Conservation (phyloP, 257 asterid species). For the Solanum chaucha region DNA sequence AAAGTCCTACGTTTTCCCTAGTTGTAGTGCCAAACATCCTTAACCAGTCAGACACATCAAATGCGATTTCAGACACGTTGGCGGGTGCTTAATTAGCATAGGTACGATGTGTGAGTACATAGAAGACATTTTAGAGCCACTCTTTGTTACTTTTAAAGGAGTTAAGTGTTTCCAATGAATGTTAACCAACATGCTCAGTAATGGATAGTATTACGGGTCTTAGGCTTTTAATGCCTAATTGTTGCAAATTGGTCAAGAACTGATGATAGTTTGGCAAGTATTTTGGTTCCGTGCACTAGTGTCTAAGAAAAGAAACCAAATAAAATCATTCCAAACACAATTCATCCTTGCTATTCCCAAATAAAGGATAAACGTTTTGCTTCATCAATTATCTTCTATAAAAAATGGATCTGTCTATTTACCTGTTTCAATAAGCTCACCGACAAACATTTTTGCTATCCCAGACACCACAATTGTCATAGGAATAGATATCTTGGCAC, state of each 20-base stretch:
- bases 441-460: slow-evolving; percentile 86
- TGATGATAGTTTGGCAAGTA: neutral
- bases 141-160: neutral
- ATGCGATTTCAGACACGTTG: neutral
- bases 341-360: neutral
- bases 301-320: neutral
- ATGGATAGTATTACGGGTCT: neutral
- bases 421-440: slow-evolving; percentile 82
- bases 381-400: neutral
- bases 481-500: slow-evolving; percentile 64
- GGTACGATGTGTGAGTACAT: neutral
- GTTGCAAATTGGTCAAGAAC: neutral
- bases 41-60: neutral
- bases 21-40: neutral
- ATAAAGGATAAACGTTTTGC: neutral
- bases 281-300: neutral
- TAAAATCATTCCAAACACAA: neutral
- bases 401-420: neutral
- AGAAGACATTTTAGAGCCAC: neutral
- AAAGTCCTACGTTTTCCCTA: neutral
- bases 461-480: slow-evolving; percentile 84
- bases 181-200: neutral
- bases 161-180: neutral
- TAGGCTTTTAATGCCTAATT: neutral
- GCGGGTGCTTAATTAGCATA: neutral